Percentiles rank a stretch among this genome's conserved stretches.
phyloP scores from a whole-genome alignment of 2,329 filamentous ascomycete genomes.

The Coleophoma eucalyptorum region DNA sequence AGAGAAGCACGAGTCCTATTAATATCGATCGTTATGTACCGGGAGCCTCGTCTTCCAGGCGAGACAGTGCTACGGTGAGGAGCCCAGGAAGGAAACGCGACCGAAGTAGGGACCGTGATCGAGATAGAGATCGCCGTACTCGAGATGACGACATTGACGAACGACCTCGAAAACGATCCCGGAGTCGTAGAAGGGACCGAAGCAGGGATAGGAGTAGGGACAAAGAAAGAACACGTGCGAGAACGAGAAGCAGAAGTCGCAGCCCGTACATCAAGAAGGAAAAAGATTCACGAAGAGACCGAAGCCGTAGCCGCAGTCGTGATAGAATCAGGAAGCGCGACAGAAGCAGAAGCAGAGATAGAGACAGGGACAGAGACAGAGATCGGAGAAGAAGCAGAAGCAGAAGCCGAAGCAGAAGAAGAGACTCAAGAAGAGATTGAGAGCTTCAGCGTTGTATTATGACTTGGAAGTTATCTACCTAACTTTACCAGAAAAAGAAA shows the following conservation, averaged over 20 bases:
- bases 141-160: constrained; percentile 8
- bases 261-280: constrained; percentile 17
- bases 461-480: no score
- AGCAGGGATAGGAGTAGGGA: constrained; percentile 9
- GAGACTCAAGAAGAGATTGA: not conserved
- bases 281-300: constrained; percentile 8
- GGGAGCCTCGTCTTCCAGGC: constrained; percentile 13
- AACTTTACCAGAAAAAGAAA: no score
- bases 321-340: not conserved
- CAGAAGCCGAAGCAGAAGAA: not conserved
- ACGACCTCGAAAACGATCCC: constrained; percentile 9
- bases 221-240: constrained; percentile 2
- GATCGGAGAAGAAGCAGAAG: no score
- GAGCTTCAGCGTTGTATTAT: no score
- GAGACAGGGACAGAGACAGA: constrained; percentile 1
- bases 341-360: not conserved
- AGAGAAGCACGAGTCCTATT: constrained; percentile 25
- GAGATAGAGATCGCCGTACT: constrained; percentile 8
- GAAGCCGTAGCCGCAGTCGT: not conserved
- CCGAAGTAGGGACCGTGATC: constrained; percentile 1
- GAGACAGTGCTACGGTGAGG: constrained; percentile 15
- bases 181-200: constrained; percentile 10
- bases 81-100: constrained; percentile 7
- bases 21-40: constrained; percentile 30
- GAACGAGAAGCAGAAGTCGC: constrained; percentile 9